Conservation (phyloP, 1,284 basidiomycete species). For the Coniferiporia sulphurascens region DNA sequence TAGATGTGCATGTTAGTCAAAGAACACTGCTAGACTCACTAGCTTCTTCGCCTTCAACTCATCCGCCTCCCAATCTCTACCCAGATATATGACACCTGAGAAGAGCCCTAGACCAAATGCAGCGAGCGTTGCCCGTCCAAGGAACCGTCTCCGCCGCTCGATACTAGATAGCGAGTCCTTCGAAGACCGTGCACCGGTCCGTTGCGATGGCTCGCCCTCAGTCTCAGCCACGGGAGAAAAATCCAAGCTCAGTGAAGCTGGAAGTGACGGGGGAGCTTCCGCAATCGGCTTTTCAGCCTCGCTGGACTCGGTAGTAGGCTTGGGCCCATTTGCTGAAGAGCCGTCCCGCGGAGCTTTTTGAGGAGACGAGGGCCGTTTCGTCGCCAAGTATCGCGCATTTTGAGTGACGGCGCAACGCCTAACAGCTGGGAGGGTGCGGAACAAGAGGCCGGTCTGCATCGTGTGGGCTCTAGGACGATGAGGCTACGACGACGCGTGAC, state of each 20-base stretch:
- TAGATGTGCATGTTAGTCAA: conserved; percentile 22
- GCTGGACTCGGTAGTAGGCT: conserved; percentile 4
- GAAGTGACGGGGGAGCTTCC: conserved; percentile 7
- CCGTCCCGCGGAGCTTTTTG: background rate
- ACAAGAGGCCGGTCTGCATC: conserved; percentile 4
- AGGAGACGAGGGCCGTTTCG: conserved; percentile 14
- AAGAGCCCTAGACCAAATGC: conserved; percentile 48
- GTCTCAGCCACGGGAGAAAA: conserved; percentile 44
- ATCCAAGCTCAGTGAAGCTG: conserved; percentile 42
- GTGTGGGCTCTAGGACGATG: background rate
- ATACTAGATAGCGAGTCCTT: conserved; percentile 68
- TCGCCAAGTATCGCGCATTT: conserved; percentile 25
- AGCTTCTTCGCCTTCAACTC: conserved; percentile 49
- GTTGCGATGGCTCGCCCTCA: conserved; percentile 29
- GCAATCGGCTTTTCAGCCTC: conserved; percentile 1
- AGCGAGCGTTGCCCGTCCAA: conserved; percentile 45
- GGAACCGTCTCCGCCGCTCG: conserved; percentile 57
- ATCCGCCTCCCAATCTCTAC: conserved; percentile 56
- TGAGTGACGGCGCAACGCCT: background rate
- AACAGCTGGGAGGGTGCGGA: background rate
- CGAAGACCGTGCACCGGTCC: conserved; percentile 70
- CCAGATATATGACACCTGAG: conserved; percentile 51
- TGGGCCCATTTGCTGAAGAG: background rate
- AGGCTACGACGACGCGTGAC: background rate
- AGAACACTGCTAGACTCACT: conserved; percentile 34